phyloP scores from a whole-genome alignment of 1,284 basidiomycete genomes.

The Malassezia restricta region DNA sequence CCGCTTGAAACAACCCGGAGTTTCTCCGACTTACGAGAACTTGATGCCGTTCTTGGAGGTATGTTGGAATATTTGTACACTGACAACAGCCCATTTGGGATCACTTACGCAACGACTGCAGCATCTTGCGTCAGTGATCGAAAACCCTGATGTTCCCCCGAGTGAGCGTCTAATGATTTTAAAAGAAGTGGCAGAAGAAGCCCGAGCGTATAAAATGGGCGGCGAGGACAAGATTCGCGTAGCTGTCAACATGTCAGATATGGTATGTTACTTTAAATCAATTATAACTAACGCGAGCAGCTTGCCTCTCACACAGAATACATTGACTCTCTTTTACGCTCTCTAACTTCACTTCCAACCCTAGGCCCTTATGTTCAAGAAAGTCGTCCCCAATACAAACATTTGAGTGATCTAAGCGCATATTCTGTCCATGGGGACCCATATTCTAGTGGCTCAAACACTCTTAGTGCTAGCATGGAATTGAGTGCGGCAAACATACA shows the following conservation, averaged over 20 bases:
- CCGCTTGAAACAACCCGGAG: conserved; percentile 85
- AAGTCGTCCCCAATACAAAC: conserved; percentile 2
- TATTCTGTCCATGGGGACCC: neutral
- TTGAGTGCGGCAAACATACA: neutral
- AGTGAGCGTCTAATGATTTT: conserved; percentile 74
- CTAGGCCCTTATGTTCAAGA: conserved; percentile 18
- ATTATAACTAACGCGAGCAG: conserved; percentile 1
- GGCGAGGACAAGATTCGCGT: conserved; percentile 98
- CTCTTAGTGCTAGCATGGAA: neutral
- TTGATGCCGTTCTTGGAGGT: conserved; percentile 81
- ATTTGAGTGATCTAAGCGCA: neutral
- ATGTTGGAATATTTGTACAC: neutral
- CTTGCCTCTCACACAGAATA: conserved; percentile 44
- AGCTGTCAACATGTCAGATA: conserved; percentile 84
- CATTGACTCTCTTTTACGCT: conserved; percentile 35
- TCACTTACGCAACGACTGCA: conserved; percentile 35
- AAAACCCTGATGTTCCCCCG: conserved; percentile 58
- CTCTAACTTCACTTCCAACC: conserved; percentile 28
- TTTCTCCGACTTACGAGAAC: conserved; percentile 88
- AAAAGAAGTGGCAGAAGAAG: conserved; percentile 85
- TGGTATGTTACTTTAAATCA: conserved; percentile 46
- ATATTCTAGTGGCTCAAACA: neutral
- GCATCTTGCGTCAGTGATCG: conserved; percentile 31
- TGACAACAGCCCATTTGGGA: conserved; percentile 25
- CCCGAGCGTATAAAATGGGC: conserved; percentile 76